Percentiles rank a stretch among this genome's conserved stretches.
phyloP scores from a whole-genome alignment of 83 land plant genomes.

The Isoetes engelmannii region DNA sequence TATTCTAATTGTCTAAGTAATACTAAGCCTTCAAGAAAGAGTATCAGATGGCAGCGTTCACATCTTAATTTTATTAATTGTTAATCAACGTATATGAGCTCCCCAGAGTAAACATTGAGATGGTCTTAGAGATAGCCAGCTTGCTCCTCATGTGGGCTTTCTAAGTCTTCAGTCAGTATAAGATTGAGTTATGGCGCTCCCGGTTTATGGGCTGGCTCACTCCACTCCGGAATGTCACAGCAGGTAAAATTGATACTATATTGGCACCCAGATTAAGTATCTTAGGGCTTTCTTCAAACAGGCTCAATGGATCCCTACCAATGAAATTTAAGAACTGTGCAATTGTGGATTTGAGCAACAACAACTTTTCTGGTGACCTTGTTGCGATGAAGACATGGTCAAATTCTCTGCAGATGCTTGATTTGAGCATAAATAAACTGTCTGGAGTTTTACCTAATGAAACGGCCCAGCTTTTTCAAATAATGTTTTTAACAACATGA shows the following conservation, averaged over 20 bases:
- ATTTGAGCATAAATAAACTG: conserved; percentile 43
- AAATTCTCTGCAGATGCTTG: conserved; percentile 44
- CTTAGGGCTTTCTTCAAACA: conserved; percentile 53
- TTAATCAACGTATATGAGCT: too few relatives aligned
- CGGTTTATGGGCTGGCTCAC: too few relatives aligned
- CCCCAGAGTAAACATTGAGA: too few relatives aligned
- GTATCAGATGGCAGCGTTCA: too few relatives aligned
- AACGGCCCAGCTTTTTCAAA: conserved; percentile 50
- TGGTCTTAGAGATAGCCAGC: too few relatives aligned
- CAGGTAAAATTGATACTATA: conserved; percentile 47
- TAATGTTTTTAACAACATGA: conserved; percentile 44
- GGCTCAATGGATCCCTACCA: conserved; percentile 50
- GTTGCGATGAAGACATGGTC: conserved; percentile 46
- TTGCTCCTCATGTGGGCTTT: too few relatives aligned
- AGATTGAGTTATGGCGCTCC: too few relatives aligned
- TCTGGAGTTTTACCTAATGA: conserved; percentile 44
- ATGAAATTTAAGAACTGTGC: conserved; percentile 33
- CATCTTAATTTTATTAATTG: too few relatives aligned
- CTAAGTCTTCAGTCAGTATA: too few relatives aligned
- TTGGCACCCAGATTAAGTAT: conserved; percentile 34
- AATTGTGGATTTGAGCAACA: conserved; percentile 53
- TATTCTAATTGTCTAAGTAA: too few relatives aligned
- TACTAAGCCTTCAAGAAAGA: too few relatives aligned
- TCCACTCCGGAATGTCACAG: too few relatives aligned
- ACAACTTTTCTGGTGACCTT: conserved; percentile 44